phyloP scores from a whole-genome alignment of 768 basidiomycete genomes.

The Leccinum obscurum region DNA sequence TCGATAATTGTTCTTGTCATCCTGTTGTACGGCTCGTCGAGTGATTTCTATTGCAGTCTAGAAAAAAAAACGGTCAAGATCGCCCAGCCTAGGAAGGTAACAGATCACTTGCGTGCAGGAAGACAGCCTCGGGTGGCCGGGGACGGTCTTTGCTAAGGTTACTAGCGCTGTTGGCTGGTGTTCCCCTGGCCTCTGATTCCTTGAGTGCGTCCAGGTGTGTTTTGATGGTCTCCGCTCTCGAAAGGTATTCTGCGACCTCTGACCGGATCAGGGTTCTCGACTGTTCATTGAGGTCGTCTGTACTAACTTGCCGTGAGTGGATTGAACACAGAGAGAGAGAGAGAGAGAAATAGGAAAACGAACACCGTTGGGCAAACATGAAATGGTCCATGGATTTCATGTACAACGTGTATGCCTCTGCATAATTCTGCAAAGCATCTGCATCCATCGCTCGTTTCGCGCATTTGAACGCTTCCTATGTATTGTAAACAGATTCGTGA shows the following conservation, averaged over 20 bases:
- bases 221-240: conserved; percentile 87
- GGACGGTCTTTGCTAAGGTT: conserved; percentile 4
- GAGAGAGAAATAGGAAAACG: conserved; percentile 2
- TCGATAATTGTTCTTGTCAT: conserved; percentile 84
- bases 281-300: conserved; percentile 85
- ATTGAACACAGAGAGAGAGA: background rate
- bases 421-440: conserved; percentile 86
- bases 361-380: conserved; percentile 93
- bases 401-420: conserved; percentile 91
- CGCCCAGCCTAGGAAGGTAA: background rate
- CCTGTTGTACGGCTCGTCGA: conserved; percentile 85
- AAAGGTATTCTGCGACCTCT: conserved; percentile 88
- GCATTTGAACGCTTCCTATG: conserved; percentile 75
- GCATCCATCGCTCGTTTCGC: conserved; percentile 89
- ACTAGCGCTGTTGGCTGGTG: background rate
- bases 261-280: conserved; percentile 78
- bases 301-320: conserved; percentile 9
- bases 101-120: conserved; percentile 14
- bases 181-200: background rate
- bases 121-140: conserved; percentile 18
- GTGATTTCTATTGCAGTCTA: conserved; percentile 85
- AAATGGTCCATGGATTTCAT: conserved; percentile 95
- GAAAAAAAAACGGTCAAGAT: background rate
- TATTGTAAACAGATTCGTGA: conserved; percentile 20
- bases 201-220: conserved; percentile 52